Conservation (phyloP, 2,329 filamentous ascomycete genomes). For the Talaromyces sp. region DNA sequence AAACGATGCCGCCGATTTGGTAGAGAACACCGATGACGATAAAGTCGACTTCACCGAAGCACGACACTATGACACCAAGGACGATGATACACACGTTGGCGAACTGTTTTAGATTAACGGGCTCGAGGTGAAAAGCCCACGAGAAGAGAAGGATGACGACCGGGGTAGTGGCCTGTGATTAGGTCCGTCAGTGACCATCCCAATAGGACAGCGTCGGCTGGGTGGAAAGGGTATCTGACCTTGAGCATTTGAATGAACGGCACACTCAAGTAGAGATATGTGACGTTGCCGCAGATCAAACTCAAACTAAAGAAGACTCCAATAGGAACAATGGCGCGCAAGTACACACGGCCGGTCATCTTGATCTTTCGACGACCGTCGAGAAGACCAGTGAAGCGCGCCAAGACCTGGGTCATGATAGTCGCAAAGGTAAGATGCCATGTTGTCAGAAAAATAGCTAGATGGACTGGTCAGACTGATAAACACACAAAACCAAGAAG, state of each 20-base stretch:
- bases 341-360: constrained; percentile 91
- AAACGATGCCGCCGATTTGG: constrained; percentile 70
- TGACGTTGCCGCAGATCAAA: constrained; percentile 92
- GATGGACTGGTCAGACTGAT: not conserved
- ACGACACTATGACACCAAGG: constrained; percentile 88
- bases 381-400: constrained; percentile 80
- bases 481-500: not conserved
- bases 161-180: constrained; percentile 74
- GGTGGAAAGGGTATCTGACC: constrained; percentile 50
- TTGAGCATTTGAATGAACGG: constrained; percentile 99
- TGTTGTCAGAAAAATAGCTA: constrained; percentile 70
- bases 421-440: constrained; percentile 94
- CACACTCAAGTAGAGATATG: constrained; percentile 90
- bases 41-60: constrained; percentile 92
- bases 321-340: constrained; percentile 89
- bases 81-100: constrained; percentile 93
- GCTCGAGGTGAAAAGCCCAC: constrained; percentile 79
- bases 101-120: constrained; percentile 79
- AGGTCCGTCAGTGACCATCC: constrained; percentile 10
- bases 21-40: constrained; percentile 58
- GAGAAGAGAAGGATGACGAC: constrained; percentile 86
- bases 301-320: constrained; percentile 93
- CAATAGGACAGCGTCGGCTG: not conserved
- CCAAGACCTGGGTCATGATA: constrained; percentile 87
- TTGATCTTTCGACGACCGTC: constrained; percentile 94